These are phyloP conservation scores for Zoysia matrella DNA, from an alignment of 202 grass and related monocot genomes.

Conservation along the genomic window DNA sequence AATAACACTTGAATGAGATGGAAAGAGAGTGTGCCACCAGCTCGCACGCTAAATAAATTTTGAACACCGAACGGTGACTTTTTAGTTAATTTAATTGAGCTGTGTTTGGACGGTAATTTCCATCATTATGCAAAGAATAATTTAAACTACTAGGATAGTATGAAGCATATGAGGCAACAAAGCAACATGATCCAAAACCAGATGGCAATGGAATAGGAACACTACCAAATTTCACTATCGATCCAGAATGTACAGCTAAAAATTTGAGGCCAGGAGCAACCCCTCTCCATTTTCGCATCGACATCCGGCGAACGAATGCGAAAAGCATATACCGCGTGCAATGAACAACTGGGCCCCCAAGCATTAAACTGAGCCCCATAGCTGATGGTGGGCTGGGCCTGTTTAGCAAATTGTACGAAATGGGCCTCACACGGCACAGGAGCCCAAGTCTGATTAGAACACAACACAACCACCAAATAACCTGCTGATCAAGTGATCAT, in stretches of 20 bases:
- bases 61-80: too few species aligned
- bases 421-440: neutral
- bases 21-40: too few species aligned
- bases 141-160: neutral
- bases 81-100: too few species aligned
- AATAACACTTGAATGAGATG: too few species aligned
- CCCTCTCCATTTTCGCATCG: neutral
- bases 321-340: conserved; percentile 14
- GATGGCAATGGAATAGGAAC: neutral
- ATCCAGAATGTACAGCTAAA: neutral
- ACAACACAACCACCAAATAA: neutral
- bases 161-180: neutral
- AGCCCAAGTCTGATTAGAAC: too few species aligned
- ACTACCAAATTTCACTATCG: neutral
- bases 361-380: neutral
- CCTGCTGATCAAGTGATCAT: neutral
- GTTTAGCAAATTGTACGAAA: neutral
- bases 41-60: too few species aligned
- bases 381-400: neutral
- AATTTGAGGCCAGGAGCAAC: neutral
- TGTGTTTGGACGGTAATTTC: neutral
- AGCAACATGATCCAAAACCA: neutral
- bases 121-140: neutral
- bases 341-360: neutral
- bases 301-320: conserved; percentile 5